phyloP scores from a whole-genome alignment of 2,329 filamentous ascomycete species.

The Epichloe sylvatica region DNA sequence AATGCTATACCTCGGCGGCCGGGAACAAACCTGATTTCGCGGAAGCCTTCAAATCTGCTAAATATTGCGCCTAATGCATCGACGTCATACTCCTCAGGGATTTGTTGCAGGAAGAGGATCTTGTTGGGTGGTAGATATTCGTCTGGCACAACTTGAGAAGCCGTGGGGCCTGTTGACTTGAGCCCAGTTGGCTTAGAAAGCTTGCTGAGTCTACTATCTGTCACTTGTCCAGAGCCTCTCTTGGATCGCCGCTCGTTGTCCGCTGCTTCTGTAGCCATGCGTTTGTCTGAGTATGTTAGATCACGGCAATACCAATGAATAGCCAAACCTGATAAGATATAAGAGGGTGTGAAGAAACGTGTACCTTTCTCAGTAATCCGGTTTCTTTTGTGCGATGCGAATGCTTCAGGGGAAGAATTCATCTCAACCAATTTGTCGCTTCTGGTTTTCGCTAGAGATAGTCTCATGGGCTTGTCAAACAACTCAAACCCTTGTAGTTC shows the following conservation, averaged over 20 bases:
- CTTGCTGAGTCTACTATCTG: slow-evolving; percentile 49
- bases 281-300: slow-evolving; percentile 37
- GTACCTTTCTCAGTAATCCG: slow-evolving; percentile 81
- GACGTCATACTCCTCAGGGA: slow-evolving; percentile 75
- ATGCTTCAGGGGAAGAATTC: slow-evolving; percentile 61
- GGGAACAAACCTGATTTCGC: slow-evolving; percentile 80
- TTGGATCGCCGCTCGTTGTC: slow-evolving; percentile 68
- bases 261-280: slow-evolving; percentile 68
- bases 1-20: slow-evolving; percentile 83
- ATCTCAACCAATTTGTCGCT: slow-evolving; percentile 78
- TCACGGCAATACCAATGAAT: background rate
- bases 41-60: slow-evolving; percentile 81
- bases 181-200: slow-evolving; percentile 46
- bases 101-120: slow-evolving; percentile 83
- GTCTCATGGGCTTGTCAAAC: slow-evolving; percentile 78
- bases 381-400: slow-evolving; percentile 75
- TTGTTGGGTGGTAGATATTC: slow-evolving; percentile 97
- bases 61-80: slow-evolving; percentile 72
- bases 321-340: background rate
- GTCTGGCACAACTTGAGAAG: slow-evolving; percentile 72
- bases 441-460: slow-evolving; percentile 66
- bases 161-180: slow-evolving; percentile 57
- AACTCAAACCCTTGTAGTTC: slow-evolving; percentile 86
- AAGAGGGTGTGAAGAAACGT: slow-evolving; percentile 6
- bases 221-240: slow-evolving; percentile 35